Base-by-base conservation (phyloP, 1,284 basidiomycete species). In the Anthracocystis walkeri region DNA sequence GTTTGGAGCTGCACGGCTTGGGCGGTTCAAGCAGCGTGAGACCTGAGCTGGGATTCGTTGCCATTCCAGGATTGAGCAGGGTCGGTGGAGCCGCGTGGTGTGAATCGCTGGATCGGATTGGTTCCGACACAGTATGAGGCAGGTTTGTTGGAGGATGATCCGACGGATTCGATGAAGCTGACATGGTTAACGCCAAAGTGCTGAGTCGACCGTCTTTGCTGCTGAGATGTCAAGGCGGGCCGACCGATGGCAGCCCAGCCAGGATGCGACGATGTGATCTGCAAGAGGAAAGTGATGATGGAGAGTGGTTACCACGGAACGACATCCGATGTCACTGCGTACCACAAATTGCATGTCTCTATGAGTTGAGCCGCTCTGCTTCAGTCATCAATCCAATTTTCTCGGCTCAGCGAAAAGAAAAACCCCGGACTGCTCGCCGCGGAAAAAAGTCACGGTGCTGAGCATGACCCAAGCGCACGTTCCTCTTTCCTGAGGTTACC, bases 51-150 rank as follows among this genome's bases (percentile, higher is more conserved):
- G 73, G 68, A n/a, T 71, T 45, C n/a, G 73, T 75, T 14, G 59
- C 54, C 68, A 71, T 71, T 2, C 73, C 73, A 18, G 73, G 68
- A 42, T 75, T 71, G 35, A 75, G 48, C 33, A 75, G 46, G 3
- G 55, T 58, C 20, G 67, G 72, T 27, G 58, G 66, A 27, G 62
- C 8, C 3, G 49, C 20, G 25, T 48, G 31, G 40, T 61, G 45
- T 4, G 68, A 48, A 4, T 31, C 27, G 29, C 29, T 31, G 3
- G 48, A 59, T 55, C 55, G 65, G 54, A 57, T 33, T 7, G 65
- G 44, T 44, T 68, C 60, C 55, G 60, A 68, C 35, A 38, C 29
- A 21, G 44, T 40, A 25, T 41, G 66, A 11, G 48, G n/a, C 18
- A 49, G 48, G 29, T 49, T 31, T 4, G 27, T 20, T 49, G 48